phyloP scores from a whole-genome alignment of 108 stramenopile species.

The Skeletonema grethae region DNA sequence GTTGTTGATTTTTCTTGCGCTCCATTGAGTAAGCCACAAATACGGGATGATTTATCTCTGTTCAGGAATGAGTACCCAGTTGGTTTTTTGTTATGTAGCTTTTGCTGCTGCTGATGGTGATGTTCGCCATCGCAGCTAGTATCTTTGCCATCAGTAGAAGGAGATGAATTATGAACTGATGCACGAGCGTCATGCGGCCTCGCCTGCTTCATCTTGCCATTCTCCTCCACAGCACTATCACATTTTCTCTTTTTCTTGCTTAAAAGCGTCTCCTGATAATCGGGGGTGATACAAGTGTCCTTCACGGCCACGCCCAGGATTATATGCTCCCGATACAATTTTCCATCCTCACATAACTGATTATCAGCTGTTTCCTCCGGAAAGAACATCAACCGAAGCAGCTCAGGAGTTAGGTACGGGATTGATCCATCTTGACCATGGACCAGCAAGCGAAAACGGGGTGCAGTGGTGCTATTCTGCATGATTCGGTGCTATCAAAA shows the following conservation, averaged over 20 bases:
- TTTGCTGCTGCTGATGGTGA: background rate
- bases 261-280: slow-evolving; percentile 33
- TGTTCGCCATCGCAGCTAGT: background rate
- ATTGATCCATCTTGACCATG: slow-evolving; percentile 74
- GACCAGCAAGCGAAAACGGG: slow-evolving; percentile 57
- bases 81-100: slow-evolving; percentile 30
- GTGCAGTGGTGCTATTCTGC: background rate
- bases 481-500: background rate
- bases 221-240: background rate
- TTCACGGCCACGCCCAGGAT: slow-evolving; percentile 75
- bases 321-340: slow-evolving; percentile 41
- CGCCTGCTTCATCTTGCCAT: background rate
- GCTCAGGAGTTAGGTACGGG: slow-evolving; percentile 69
- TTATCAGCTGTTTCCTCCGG: slow-evolving; percentile 18
- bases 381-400: slow-evolving; percentile 61
- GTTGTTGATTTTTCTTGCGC: background rate
- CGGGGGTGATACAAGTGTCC: slow-evolving; percentile 68
- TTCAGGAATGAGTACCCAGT: slow-evolving; percentile 71
- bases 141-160: background rate
- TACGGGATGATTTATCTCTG: slow-evolving; percentile 12
- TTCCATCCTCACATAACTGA: slow-evolving; percentile 3
- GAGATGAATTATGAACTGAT: slow-evolving; percentile 5
- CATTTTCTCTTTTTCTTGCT: slow-evolving; percentile 23
- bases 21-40: slow-evolving; percentile 13
- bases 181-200: background rate